Conservation (phyloP, 495 filamentous ascomycete genomes). For the Daldinia concentrica region DNA sequence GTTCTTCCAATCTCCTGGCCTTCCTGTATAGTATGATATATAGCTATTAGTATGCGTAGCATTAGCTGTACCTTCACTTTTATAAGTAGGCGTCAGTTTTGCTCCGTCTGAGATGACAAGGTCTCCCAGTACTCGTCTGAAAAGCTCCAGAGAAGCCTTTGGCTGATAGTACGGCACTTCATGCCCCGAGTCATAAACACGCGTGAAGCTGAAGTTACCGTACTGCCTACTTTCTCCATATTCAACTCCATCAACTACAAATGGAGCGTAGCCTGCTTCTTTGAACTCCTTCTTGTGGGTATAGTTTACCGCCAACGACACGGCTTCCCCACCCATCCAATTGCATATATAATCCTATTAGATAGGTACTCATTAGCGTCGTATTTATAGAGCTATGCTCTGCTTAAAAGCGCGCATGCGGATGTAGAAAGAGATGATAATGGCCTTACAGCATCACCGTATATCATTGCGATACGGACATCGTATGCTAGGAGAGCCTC, state of each 20-base stretch:
- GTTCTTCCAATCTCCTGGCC: constrained; percentile 39
- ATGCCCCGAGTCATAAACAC: constrained; percentile 52
- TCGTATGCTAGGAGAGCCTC: constrained; percentile 55
- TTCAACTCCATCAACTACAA: constrained; percentile 49
- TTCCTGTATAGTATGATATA: constrained; percentile 38
- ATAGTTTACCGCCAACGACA: constrained; percentile 63
- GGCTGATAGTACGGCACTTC: constrained; percentile 53
- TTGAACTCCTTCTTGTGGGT: constrained; percentile 54
- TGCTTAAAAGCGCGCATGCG: background rate
- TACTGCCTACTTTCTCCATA: constrained; percentile 58
- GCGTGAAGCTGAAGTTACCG: constrained; percentile 70
- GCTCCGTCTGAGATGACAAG: constrained; percentile 40
- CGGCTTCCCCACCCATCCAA: constrained; percentile 68
- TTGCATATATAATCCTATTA: constrained; percentile 68
- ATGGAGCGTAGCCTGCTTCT: constrained; percentile 58
- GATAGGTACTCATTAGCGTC: background rate
- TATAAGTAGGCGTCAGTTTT: constrained; percentile 54
- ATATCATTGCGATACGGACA: constrained; percentile 56
- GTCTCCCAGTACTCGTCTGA: constrained; percentile 46
- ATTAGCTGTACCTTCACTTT: constrained; percentile 56
- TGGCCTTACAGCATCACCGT: constrained; percentile 55
- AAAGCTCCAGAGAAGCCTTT: constrained; percentile 50
- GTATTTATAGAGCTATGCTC: background rate
- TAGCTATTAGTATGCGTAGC: constrained; percentile 67
- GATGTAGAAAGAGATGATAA: background rate